Percentiles rank a stretch among this genome's conserved stretches.
phyloP scores from a whole-genome alignment of 768 basidiomycete genomes.

The Phanerochaete sordida region DNA sequence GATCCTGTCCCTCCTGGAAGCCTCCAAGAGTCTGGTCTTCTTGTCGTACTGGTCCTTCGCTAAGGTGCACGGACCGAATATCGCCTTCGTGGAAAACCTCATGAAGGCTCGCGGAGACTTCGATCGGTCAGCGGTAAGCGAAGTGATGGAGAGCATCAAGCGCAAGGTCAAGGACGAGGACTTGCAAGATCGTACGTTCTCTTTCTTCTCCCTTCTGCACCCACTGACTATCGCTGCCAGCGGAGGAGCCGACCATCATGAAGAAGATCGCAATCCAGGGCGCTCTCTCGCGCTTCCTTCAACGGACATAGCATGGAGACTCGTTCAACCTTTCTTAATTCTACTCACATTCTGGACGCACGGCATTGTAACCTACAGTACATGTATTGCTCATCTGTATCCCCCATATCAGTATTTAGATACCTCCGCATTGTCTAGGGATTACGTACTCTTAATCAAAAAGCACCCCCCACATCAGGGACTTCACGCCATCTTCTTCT shows the following conservation, averaged over 20 bases:
- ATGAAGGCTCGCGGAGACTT: slow-evolving; percentile 89
- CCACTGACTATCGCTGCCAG: slow-evolving; percentile 33
- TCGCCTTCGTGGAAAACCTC: slow-evolving; percentile 86
- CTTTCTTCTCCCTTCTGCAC: slow-evolving; percentile 7
- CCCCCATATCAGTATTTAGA: slow-evolving; percentile 6
- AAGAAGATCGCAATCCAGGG: slow-evolving; percentile 81
- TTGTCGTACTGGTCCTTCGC: slow-evolving; percentile 94
- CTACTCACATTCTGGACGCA: background rate
- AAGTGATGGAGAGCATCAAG: slow-evolving; percentile 92
- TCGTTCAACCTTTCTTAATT: background rate
- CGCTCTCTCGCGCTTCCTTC: slow-evolving; percentile 70
- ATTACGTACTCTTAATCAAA: background rate
- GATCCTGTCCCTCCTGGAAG: slow-evolving; percentile 76
- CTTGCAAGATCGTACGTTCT: slow-evolving; percentile 69
- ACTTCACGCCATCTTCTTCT: slow-evolving; percentile 31
- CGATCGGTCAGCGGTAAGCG: slow-evolving; percentile 81
- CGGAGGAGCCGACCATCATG: slow-evolving; percentile 84
- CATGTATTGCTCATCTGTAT: slow-evolving; percentile 12
- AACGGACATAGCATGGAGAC: slow-evolving; percentile 12
- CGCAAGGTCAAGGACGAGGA: slow-evolving; percentile 91
- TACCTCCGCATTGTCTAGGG: slow-evolving; percentile 7
- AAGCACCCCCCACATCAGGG: background rate
- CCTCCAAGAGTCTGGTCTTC: slow-evolving; percentile 86
- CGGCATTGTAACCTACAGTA: slow-evolving; percentile 5
- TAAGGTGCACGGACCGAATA: slow-evolving; percentile 88